A percentile compares a stretch with the other conserved stretches of the same genome.
Evolutionary conservation across 306 rosid species (phyloP).

Genomic region (Sechiopsis laciniata): DNA sequence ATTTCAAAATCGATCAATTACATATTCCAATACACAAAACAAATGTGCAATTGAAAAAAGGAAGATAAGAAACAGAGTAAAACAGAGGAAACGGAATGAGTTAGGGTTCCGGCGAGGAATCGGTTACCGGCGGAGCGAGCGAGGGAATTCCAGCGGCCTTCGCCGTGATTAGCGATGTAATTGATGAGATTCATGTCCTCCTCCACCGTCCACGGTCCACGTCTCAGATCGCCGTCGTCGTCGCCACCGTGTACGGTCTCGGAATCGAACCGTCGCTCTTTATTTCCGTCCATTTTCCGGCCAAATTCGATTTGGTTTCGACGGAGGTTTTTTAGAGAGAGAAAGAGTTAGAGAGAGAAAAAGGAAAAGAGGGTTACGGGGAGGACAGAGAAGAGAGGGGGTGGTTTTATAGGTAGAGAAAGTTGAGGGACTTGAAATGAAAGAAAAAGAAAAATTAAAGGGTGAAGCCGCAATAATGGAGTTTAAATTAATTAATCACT

Average conservation of each 20-base stretch:
- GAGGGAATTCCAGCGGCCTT: slow-evolving; percentile 96
- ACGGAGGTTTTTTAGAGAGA: slow-evolving; percentile 9
- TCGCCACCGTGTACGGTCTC: slow-evolving; percentile 17
- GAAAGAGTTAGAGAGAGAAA: slow-evolving; percentile 1
- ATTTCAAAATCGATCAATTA: background rate
- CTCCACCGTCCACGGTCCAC: slow-evolving; percentile 96
- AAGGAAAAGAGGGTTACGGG: slow-evolving; percentile 26
- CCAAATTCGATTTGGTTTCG: background rate
- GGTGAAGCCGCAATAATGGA: slow-evolving; percentile 37
- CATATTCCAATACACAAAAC: background rate
- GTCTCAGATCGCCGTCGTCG: slow-evolving; percentile 47
- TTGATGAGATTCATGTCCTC: slow-evolving; percentile 81
- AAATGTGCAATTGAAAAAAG: background rate
- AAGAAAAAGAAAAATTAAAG: slow-evolving; percentile 12
- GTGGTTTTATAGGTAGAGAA: slow-evolving; percentile 55
- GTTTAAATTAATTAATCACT: slow-evolving; percentile 18
- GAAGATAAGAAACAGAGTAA: background rate
- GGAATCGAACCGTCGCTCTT: slow-evolving; percentile 30
- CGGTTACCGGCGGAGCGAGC: slow-evolving; percentile 61
- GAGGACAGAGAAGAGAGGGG: slow-evolving; percentile 32
- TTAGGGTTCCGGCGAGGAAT: slow-evolving; percentile 1
- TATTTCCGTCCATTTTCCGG: slow-evolving; percentile 44
- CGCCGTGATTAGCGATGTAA: slow-evolving; percentile 86
- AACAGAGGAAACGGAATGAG: background rate
- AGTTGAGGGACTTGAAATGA: slow-evolving; percentile 12